Evolutionary conservation across 768 basidiomycete species (phyloP).

Genomic region (Amanita subjunquillea): DNA sequence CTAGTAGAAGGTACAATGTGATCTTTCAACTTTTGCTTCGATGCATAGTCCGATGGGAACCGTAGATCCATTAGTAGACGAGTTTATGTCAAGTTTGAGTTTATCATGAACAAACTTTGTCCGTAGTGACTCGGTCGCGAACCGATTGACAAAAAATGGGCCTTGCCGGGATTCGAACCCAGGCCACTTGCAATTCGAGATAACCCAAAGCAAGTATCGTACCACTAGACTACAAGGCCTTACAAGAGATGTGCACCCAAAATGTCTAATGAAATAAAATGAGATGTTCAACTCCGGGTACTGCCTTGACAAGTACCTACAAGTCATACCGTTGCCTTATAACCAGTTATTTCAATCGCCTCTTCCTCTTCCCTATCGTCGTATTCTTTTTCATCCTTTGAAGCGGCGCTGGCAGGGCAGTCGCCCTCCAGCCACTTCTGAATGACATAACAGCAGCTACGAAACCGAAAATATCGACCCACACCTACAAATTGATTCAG

Average conservation of each 20-base stretch:
- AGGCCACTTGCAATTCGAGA: conserved; percentile 6
- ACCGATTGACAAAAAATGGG: neutral
- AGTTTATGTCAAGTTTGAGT: no score
- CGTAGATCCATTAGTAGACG: no score
- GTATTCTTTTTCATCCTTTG: conserved; percentile 14
- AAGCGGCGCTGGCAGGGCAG: conserved; percentile 30
- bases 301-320: no score
- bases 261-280: no score
- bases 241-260: neutral
- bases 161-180: conserved; percentile 8
- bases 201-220: conserved; percentile 7
- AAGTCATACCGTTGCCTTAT: neutral
- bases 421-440: conserved; percentile 64
- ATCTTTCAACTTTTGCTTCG: no score
- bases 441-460: conserved; percentile 52
- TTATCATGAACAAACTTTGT: no score
- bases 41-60: no score
- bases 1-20: no score
- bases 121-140: no score
- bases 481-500: conserved; percentile 17
- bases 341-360: neutral
- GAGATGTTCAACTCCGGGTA: no score
- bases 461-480: conserved; percentile 31
- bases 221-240: conserved; percentile 8
- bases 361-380: conserved; percentile 10